Evolutionary conservation across 305 asterid species (phyloP), one percentile per base, ranked within the genome.

Genomic region (Fraxinus angustifolia): DNA sequence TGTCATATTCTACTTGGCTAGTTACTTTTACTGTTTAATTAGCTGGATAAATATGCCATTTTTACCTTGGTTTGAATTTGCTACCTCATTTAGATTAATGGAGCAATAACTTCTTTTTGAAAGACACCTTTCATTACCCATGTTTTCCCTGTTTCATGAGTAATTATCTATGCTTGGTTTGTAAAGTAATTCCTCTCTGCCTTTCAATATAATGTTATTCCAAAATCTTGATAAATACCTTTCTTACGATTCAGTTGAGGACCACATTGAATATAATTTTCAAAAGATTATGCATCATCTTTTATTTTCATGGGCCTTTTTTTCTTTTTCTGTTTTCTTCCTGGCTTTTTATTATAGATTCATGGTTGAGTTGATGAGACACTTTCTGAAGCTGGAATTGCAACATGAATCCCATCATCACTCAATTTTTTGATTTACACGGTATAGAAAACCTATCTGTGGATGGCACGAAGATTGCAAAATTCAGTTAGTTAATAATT

Each of bases 381-480:
- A 14, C 19, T 14, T 21, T 33, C 45, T 33, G 28, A 31, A 70
- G 75, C 45, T 70, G 26, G 42, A 33, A n/a, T 71, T 31, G 42
- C 42, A 71, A 71, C 26, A 16, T 71, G 75, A 71, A 33, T 33
- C 42, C 26, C 48, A 19, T 45, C 23, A 2, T 36, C 45, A 6
- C 14, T 71, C 26, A 71, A 71, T 19, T 33, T 68, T 71, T 71
- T 71, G 26, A 71, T 14, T 71, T 33, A 71, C 48, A 33, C 2
- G 14, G 48, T 33, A 34, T 34, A 6, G 42, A 71, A 70, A 36
- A 70, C 31, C 40, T 31, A 70, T 70, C 75, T 1, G 19, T 70
- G 42, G 40, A 16, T 31, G 23, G 80, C 36, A 10, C 33, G 8
- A 45, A 72, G 80, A 70, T 75, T 26, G 82, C 78, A 60, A 67